These are phyloP conservation scores for Rutstroemia sp. DNA, from an alignment of 2,329 filamentous ascomycete species.

Conservation along the genomic window DNA sequence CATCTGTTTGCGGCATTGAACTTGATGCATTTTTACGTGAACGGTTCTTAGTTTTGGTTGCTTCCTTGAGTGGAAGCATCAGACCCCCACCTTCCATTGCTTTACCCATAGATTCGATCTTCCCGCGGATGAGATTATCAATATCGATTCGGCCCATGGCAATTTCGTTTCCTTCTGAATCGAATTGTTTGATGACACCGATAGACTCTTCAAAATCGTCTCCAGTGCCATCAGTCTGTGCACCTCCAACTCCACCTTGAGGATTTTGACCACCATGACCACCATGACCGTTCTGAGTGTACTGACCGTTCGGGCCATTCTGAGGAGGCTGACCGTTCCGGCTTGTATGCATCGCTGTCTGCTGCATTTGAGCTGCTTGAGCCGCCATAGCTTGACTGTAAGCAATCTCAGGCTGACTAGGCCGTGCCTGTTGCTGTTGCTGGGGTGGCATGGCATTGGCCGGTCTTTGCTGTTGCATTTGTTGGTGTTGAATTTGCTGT, in stretches of 20 bases:
- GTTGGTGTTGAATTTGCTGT: constrained; percentile 17
- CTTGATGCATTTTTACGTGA: constrained; percentile 25
- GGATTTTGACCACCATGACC: constrained; percentile 18
- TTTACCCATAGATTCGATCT: constrained; percentile 58
- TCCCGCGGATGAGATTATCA: constrained; percentile 61
- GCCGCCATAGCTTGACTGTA: constrained; percentile 3
- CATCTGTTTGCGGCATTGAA: constrained; percentile 47
- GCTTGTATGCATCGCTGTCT: not conserved
- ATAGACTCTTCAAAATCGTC: constrained; percentile 45
- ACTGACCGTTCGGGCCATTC: constrained; percentile 24
- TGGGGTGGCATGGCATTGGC: not conserved
- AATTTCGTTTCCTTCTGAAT: constrained; percentile 44
- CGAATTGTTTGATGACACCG: constrained; percentile 51
- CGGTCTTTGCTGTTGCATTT: not conserved
- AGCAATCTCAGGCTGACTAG: not conserved
- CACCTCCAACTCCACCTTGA: constrained; percentile 38
- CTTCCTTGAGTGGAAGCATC: constrained; percentile 57
- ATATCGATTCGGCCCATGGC: constrained; percentile 56
- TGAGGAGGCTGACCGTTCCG: constrained; percentile 27
- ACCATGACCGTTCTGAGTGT: constrained; percentile 28
- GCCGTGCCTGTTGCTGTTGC: not conserved
- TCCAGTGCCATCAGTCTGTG: constrained; percentile 71
- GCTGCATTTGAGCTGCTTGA: constrained; percentile 1
- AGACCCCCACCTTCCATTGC: constrained; percentile 68
- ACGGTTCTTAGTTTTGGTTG: constrained; percentile 32